These are phyloP conservation scores for Ogataea kodamae DNA, from an alignment of 805 yeast species.

Conservation along the genomic window DNA sequence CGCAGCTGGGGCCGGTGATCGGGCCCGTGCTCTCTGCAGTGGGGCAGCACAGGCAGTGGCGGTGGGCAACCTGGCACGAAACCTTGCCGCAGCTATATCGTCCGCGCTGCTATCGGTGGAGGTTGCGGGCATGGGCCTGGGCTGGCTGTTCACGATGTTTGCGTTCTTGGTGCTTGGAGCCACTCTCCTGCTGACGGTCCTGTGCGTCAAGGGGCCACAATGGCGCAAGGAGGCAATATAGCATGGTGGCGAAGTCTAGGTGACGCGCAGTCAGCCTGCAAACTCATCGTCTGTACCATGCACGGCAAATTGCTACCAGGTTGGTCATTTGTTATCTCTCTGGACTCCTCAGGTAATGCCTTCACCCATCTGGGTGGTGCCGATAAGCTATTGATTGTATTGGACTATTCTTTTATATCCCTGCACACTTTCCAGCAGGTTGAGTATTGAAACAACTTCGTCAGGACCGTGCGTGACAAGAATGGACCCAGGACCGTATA, in stretches of 20 bases:
- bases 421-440: conserved; percentile 43
- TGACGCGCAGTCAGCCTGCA: too few relatives aligned
- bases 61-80: background rate
- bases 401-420: conserved; percentile 45
- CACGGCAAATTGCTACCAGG: too few relatives aligned
- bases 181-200: too few relatives aligned
- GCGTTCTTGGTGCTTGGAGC: too few relatives aligned
- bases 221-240: too few relatives aligned
- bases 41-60: background rate
- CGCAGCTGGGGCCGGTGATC: background rate
- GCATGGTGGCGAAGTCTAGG: too few relatives aligned
- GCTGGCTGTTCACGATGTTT: background rate
- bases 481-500: conserved; percentile 61
- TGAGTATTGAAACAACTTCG: conserved; percentile 35
- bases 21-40: background rate
- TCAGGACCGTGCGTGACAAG: conserved; percentile 44
- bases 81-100: background rate
- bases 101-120: background rate
- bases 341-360: too few relatives aligned
- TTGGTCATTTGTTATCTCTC: too few relatives aligned
- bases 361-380: too few relatives aligned
- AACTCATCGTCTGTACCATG: too few relatives aligned
- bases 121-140: background rate
- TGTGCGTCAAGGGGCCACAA: too few relatives aligned
- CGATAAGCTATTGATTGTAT: too few relatives aligned